Conservation (phyloP, 2,329 filamentous ascomycete species). For the Remersonia thermophila region DNA sequence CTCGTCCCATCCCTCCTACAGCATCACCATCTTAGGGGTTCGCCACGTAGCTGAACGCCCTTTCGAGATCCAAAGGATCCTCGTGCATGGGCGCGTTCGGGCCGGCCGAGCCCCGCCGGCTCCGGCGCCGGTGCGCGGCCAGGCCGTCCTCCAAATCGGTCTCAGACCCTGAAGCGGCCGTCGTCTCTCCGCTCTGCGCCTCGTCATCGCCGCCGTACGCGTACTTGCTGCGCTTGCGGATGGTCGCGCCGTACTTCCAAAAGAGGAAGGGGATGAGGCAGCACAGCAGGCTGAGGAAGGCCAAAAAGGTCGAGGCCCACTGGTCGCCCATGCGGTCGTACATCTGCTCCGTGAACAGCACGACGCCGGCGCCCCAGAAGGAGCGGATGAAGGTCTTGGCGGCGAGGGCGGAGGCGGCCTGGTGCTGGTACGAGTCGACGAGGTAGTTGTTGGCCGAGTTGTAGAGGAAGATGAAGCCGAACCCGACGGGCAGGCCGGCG, state of each 20-base stretch:
- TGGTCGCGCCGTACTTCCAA: slow-evolving; percentile 61
- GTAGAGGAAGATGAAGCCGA: slow-evolving; percentile 76
- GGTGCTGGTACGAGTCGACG: slow-evolving; percentile 50
- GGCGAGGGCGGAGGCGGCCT: slow-evolving; percentile 69
- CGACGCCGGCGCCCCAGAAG: slow-evolving; percentile 67
- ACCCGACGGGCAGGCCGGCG: slow-evolving; percentile 60
- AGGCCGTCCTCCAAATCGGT: slow-evolving; percentile 27
- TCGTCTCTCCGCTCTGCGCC: slow-evolving; percentile 20
- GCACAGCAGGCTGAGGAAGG: slow-evolving; percentile 63
- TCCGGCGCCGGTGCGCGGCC: not conserved
- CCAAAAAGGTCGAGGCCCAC: slow-evolving; percentile 63
- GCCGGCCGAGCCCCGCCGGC: slow-evolving; percentile 4
- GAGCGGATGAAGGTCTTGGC: slow-evolving; percentile 70
- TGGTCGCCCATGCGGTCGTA: slow-evolving; percentile 59
- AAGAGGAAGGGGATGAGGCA: slow-evolving; percentile 76
- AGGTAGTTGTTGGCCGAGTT: slow-evolving; percentile 68
- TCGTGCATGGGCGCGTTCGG: slow-evolving; percentile 18
- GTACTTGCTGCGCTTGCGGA: slow-evolving; percentile 57
- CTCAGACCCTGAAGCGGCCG: slow-evolving; percentile 7
- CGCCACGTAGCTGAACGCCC: slow-evolving; percentile 34
- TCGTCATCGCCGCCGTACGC: slow-evolving; percentile 55
- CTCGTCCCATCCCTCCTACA: not conserved
- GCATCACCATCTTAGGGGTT: slow-evolving; percentile 25
- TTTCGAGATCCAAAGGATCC: slow-evolving; percentile 28
- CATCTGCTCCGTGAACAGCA: slow-evolving; percentile 76